phyloP scores from a whole-genome alignment of 345 rosid genomes.

The Aquilaria malaccensis region DNA sequence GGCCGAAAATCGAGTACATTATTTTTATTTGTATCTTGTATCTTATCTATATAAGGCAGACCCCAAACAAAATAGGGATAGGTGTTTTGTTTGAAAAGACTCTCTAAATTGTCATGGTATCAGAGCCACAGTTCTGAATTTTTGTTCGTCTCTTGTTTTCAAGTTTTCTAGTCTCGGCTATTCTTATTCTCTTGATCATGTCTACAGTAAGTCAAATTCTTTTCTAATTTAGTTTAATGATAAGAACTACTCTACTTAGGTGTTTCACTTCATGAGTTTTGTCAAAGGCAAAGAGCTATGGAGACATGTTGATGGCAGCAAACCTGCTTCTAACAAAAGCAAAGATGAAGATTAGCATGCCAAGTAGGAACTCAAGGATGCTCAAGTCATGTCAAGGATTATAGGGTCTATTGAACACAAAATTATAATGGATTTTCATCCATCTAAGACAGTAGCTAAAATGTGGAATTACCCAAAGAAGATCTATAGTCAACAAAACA shows the following conservation, averaged over 20 bases:
- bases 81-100: no score
- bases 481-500: not conserved
- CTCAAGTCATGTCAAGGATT: no score
- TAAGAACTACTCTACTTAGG: not conserved
- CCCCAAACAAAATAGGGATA: no score
- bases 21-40: no score
- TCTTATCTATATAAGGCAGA: no score
- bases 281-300: not conserved
- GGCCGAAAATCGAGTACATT: no score
- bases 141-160: no score
- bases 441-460: not conserved
- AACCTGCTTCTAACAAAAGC: not conserved
- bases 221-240: not conserved
- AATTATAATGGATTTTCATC: not conserved
- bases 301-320: slow-evolving; percentile 1
- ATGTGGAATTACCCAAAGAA: slow-evolving; percentile 1
- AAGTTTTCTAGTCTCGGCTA: no score
- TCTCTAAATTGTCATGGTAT: no score
- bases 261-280: not conserved
- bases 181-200: no score
- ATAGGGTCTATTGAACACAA: not conserved
- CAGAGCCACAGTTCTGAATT: no score
- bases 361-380: not conserved
- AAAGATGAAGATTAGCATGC: not conserved
- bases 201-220: no score